Conservation (phyloP, 495 filamentous ascomycete genomes). For the Darksidea phi region DNA sequence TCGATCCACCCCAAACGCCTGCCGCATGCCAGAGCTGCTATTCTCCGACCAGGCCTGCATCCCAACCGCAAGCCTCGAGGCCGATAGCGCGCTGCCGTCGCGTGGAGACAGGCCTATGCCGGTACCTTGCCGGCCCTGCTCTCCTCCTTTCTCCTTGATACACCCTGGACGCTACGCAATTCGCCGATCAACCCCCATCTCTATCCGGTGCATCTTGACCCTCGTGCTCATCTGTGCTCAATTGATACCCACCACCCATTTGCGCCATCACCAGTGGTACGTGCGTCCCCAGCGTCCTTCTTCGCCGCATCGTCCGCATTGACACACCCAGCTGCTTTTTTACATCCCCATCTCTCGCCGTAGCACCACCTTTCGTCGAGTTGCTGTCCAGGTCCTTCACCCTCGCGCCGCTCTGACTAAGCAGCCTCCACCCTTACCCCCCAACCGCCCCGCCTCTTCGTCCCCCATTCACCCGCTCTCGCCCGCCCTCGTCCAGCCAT, state of each 20-base stretch:
- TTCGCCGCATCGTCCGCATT: background rate
- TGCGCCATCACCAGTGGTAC: conserved; percentile 4
- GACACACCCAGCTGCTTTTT: background rate
- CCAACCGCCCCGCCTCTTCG: conserved; percentile 16
- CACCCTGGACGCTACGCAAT: conserved; percentile 15
- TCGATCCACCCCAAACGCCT: background rate
- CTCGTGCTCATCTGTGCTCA: background rate
- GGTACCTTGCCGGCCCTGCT: conserved; percentile 14
- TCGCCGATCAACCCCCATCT: background rate
- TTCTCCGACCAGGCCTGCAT: conserved; percentile 9
- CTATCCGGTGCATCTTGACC: background rate
- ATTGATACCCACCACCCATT: conserved; percentile 1
- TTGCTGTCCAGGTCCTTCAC: conserved; percentile 4
- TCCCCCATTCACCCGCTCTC: conserved; percentile 9
- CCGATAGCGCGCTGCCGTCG: conserved; percentile 15
- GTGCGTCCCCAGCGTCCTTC: background rate
- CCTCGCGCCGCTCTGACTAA: conserved; percentile 13
- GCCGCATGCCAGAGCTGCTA: background rate
- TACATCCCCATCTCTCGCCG: background rate
- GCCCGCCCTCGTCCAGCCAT: background rate
- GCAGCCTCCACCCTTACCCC: conserved; percentile 10
- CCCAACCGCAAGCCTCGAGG: background rate
- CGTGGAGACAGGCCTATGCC: conserved; percentile 14
- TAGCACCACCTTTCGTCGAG: background rate
- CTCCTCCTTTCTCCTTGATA: conserved; percentile 3